These are phyloP conservation scores for Ophiostoma pallidulum DNA, from an alignment of 2,329 filamentous ascomycete genomes.

Conservation along the genomic window DNA sequence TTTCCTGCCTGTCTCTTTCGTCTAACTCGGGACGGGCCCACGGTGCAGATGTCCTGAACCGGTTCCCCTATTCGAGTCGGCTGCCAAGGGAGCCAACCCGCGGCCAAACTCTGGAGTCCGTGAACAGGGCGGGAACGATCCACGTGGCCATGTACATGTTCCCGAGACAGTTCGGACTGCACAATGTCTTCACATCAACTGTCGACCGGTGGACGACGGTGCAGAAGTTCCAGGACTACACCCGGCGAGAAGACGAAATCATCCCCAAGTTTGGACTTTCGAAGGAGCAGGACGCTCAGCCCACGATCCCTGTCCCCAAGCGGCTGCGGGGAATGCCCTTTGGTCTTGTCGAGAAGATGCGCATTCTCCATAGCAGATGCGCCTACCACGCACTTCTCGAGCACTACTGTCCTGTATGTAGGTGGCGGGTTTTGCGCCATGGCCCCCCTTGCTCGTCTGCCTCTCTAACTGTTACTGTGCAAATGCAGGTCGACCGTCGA, in stretches of 20 bases:
- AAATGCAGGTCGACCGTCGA: too few relatives aligned
- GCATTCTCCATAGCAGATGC: constrained; percentile 62
- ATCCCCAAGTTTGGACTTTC: constrained; percentile 26
- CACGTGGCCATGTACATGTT: constrained; percentile 90
- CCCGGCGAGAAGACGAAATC: constrained; percentile 76
- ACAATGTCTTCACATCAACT: constrained; percentile 79
- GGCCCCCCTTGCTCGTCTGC: too few relatives aligned
- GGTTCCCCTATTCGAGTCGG: constrained; percentile 42
- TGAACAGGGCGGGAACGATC: constrained; percentile 45
- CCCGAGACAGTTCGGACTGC: constrained; percentile 77
- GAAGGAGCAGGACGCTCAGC: constrained; percentile 10
- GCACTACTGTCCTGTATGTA: constrained; percentile 65
- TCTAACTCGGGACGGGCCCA: neutral
- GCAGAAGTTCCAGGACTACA: constrained; percentile 76
- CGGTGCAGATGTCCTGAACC: constrained; percentile 65
- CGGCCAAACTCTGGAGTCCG: neutral
- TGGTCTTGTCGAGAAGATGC: constrained; percentile 56
- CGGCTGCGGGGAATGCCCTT: constrained; percentile 55
- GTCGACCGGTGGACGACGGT: constrained; percentile 56
- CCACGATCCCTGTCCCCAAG: constrained; percentile 43
- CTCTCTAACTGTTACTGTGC: too few relatives aligned
- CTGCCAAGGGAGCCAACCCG: constrained; percentile 24
- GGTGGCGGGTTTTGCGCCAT: too few relatives aligned
- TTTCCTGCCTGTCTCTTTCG: neutral
- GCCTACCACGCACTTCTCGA: constrained; percentile 69